A percentile compares a stretch with the other conserved stretches of the same genome.
phyloP scores from a whole-genome alignment of 169 alveolate species.

The Condylostoma magnum region DNA sequence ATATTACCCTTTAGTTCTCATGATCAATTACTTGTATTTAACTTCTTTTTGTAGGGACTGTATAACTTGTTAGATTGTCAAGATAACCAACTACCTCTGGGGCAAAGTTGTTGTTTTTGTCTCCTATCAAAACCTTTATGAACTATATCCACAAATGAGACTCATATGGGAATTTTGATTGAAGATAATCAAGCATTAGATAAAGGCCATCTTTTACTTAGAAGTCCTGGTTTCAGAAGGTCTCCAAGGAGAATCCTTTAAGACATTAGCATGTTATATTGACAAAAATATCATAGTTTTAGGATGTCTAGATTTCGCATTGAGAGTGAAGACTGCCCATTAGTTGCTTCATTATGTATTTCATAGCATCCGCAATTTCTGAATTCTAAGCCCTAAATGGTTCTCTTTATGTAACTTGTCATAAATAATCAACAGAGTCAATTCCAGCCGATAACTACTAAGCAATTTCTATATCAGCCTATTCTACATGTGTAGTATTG shows the following conservation, averaged over 20 bases:
- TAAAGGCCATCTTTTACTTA: neutral
- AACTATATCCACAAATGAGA: neutral
- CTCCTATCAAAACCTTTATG: conserved; percentile 4
- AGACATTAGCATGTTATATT: conserved; percentile 16
- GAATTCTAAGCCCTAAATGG: neutral
- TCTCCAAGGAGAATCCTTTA: neutral
- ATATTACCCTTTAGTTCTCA: neutral
- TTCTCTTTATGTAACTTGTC: neutral
- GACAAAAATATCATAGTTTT: neutral
- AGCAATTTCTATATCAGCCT: neutral
- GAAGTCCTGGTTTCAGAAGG: conserved; percentile 17
- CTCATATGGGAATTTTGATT: neutral
- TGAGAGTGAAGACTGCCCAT: neutral
- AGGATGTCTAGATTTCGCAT: neutral
- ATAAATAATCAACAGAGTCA: neutral
- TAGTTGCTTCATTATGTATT: neutral
- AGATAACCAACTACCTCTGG: conserved; percentile 4
- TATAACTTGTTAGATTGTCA: neutral
- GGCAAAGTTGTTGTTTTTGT: neutral
- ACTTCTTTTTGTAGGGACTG: neutral
- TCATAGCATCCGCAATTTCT: conserved; percentile 7
- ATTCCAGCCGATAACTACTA: neutral
- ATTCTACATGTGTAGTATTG: neutral
- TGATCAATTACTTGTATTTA: neutral
- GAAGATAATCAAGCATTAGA: neutral